Evolutionary conservation across 768 basidiomycete species (phyloP).

Genomic region (Rubroboletus pulcherrimus): DNA sequence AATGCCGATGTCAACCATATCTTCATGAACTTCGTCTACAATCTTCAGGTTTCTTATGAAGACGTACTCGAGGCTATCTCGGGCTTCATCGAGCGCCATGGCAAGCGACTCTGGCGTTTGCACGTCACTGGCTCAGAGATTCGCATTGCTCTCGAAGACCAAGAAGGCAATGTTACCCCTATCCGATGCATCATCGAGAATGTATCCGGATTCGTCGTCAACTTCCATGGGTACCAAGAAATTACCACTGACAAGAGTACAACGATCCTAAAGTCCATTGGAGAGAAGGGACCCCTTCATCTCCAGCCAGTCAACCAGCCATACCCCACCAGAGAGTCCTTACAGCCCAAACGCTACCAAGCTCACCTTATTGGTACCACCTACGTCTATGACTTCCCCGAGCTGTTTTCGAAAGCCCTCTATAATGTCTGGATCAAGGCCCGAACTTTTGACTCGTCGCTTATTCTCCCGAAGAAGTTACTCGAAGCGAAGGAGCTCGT

Average conservation of each 20-base stretch:
- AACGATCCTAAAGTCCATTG: conserved; percentile 95
- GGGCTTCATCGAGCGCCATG: conserved; percentile 99
- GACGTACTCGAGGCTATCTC: conserved; percentile 95
- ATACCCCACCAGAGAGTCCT: conserved; percentile 95
- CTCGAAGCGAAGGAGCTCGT: conserved; percentile 88
- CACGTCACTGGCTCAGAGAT: conserved; percentile 99
- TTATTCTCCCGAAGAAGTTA: conserved; percentile 72
- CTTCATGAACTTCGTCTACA: conserved; percentile 99
- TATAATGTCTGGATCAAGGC: conserved; percentile 88
- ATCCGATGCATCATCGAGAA: conserved; percentile 99
- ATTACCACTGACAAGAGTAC: conserved; percentile 95
- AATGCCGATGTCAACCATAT: conserved; percentile 98
- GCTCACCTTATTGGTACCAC: conserved; percentile 98
- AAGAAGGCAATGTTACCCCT: conserved; percentile 90
- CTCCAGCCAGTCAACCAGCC: conserved; percentile 90
- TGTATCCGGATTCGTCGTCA: conserved; percentile 97
- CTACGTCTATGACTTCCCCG: conserved; percentile 99
- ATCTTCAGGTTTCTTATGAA: conserved; percentile 90
- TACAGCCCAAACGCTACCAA: conserved; percentile 98
- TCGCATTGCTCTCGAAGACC: conserved; percentile 90
- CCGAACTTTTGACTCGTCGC: conserved; percentile 56
- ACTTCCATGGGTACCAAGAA: conserved; percentile 97
- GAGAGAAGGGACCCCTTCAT: conserved; percentile 95
- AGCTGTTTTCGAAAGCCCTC: conserved; percentile 95
- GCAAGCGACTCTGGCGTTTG: conserved; percentile 96